A percentile compares a stretch with the other conserved stretches of the same genome.
Conservation (phyloP, 2,329 filamentous ascomycete genomes). For the Aphanocladium album region DNA sequence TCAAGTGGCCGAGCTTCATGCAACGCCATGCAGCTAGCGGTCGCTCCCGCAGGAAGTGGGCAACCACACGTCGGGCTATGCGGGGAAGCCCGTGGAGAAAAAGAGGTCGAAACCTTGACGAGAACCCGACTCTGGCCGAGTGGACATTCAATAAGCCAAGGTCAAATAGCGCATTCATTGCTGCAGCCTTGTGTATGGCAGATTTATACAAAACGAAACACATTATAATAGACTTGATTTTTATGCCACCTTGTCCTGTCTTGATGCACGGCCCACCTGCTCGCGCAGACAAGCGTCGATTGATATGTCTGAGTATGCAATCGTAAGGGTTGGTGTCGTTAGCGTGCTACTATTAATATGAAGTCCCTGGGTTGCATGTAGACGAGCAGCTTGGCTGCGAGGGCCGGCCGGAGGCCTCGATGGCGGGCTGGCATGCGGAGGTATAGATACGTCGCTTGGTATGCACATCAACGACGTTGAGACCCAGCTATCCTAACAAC, state of each 20-base stretch:
- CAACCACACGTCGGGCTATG: slow-evolving; percentile 3
- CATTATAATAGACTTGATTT: neutral
- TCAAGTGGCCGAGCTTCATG: slow-evolving; percentile 3
- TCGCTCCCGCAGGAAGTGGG: slow-evolving; percentile 12
- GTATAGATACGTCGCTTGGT: neutral
- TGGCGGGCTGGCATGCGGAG: neutral
- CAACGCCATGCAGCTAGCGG: slow-evolving; percentile 7
- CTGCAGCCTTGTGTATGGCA: neutral
- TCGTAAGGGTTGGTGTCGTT: neutral
- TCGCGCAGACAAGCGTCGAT: neutral
- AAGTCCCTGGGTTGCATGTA: neutral
- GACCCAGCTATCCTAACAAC: neutral
- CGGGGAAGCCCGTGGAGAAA: slow-evolving; percentile 2
- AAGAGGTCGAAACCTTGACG: neutral
- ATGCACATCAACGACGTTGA: neutral
- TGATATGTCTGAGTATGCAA: too few relatives aligned
- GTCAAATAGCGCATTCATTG: neutral
- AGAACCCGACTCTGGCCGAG: slow-evolving; percentile 4
- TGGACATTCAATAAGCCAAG: neutral
- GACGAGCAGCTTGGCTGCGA: neutral
- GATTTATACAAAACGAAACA: neutral
- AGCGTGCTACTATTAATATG: neutral
- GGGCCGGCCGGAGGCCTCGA: neutral
- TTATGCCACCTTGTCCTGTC: neutral
- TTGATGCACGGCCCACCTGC: neutral